Conservation (phyloP, 2,329 filamentous ascomycete species). For the Diaporthe helianthi region DNA sequence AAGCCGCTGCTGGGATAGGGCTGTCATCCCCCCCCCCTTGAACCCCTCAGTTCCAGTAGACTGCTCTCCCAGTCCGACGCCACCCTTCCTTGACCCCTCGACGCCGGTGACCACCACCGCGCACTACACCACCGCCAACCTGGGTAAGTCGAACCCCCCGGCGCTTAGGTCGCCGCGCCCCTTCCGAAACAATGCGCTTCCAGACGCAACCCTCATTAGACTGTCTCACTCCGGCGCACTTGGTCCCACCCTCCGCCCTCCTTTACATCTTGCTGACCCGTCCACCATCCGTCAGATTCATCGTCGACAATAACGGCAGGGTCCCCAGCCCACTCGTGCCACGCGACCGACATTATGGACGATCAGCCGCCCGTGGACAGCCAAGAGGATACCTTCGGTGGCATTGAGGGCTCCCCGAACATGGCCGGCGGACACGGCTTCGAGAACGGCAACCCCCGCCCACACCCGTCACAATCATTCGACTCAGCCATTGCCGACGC, state of each 20-base stretch:
- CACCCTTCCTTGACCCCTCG: neutral
- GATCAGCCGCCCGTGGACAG: conserved; percentile 48
- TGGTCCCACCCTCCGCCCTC: conserved; percentile 41
- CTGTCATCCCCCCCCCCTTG: conserved; percentile 16
- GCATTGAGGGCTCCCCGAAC: conserved; percentile 57
- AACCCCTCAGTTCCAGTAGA: neutral
- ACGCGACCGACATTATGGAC: conserved; percentile 60
- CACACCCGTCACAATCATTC: conserved; percentile 55
- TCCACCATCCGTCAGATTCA: conserved; percentile 47
- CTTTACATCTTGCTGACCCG: conserved; percentile 41
- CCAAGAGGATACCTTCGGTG: conserved; percentile 57
- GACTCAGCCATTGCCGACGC: conserved; percentile 53
- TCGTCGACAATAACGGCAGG: conserved; percentile 55
- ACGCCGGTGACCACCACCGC: conserved; percentile 5
- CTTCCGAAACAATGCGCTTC: conserved; percentile 25
- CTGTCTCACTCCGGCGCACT: conserved; percentile 24
- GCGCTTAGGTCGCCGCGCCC: conserved; percentile 5
- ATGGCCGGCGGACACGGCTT: conserved; percentile 46
- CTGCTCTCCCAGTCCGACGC: neutral
- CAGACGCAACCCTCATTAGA: conserved; percentile 19
- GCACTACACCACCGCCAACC: conserved; percentile 17
- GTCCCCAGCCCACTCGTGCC: conserved; percentile 60
- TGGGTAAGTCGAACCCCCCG: conserved; percentile 26
- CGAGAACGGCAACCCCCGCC: conserved; percentile 35
- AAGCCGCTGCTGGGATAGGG: conserved; percentile 33